A percentile compares a stretch with the other conserved stretches of the same genome.
These are phyloP conservation scores for Saccharomyces mikatae DNA, from an alignment of 805 yeast species.

Conservation along the genomic window DNA sequence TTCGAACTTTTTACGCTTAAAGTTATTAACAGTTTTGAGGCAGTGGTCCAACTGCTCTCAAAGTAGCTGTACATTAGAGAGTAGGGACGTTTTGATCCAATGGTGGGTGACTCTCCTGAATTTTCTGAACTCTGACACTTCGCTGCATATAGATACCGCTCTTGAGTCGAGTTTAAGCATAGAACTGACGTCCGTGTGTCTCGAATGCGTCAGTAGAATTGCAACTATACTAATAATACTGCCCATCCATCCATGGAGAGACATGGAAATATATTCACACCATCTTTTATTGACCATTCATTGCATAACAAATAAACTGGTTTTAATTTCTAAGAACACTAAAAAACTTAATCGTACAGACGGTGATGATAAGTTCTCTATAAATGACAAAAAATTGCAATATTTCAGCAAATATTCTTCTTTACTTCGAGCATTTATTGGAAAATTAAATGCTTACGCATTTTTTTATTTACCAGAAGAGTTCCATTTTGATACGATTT, in stretches of 20 bases:
- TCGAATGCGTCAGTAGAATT: slow-evolving; percentile 31
- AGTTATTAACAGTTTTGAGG: slow-evolving; percentile 4
- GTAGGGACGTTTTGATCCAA: slow-evolving; percentile 20
- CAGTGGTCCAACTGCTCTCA: background rate
- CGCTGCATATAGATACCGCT: background rate
- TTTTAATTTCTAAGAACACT: slow-evolving; percentile 16
- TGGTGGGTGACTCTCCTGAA: slow-evolving; percentile 30
- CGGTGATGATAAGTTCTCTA: background rate
- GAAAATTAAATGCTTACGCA: slow-evolving; percentile 27
- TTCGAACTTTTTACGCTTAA: slow-evolving; percentile 8
- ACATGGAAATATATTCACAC: slow-evolving; percentile 19
- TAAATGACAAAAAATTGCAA: slow-evolving; percentile 3
- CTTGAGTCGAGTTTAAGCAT: slow-evolving; percentile 11
- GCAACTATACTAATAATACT: slow-evolving; percentile 18
- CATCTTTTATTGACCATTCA: slow-evolving; percentile 23
- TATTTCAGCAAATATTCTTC: slow-evolving; percentile 17
- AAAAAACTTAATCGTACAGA: slow-evolving; percentile 1
- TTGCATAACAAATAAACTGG: slow-evolving; percentile 21
- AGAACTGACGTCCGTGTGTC: slow-evolving; percentile 23
- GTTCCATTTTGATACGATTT: slow-evolving; percentile 19
- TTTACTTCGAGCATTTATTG: slow-evolving; percentile 23
- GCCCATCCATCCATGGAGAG: slow-evolving; percentile 7
- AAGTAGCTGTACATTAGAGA: background rate
- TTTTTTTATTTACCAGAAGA: slow-evolving; percentile 25
- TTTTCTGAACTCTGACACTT: slow-evolving; percentile 15